phyloP scores from a whole-genome alignment of 2,329 filamentous ascomycete genomes.

The Pseudogymnoascus destructans region DNA sequence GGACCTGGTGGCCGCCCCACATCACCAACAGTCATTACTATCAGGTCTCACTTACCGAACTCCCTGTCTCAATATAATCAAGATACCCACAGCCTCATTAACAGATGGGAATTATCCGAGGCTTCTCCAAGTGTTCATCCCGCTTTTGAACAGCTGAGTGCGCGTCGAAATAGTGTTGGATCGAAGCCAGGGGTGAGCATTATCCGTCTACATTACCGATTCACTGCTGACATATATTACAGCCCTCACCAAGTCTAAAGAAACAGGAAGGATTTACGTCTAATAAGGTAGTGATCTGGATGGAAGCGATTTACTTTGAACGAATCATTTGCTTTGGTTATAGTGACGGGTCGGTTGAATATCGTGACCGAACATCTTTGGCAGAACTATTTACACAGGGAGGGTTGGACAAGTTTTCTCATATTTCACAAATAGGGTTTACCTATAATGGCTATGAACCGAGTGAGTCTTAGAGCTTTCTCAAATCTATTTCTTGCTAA shows the following conservation, averaged over 20 bases:
- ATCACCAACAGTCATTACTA: conserved; percentile 54
- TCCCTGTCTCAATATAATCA: conserved; percentile 45
- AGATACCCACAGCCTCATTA: conserved; percentile 59
- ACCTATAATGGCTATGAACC: conserved; percentile 52
- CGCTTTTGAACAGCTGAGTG: conserved; percentile 64
- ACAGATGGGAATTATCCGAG: conserved; percentile 67
- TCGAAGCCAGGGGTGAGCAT: conserved; percentile 20
- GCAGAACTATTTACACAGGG: conserved; percentile 50
- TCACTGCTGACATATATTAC: conserved; percentile 13
- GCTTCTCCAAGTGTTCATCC: conserved; percentile 54
- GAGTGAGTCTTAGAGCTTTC: conserved; percentile 34
- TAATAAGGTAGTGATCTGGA: conserved; percentile 56
- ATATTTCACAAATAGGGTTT: conserved; percentile 67
- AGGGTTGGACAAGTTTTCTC: conserved; percentile 52
- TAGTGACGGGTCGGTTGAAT: conserved; percentile 69
- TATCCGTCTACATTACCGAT: conserved; percentile 8
- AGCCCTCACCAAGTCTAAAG: conserved; percentile 39
- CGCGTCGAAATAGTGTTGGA: conserved; percentile 42
- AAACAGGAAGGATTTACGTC: conserved; percentile 55
- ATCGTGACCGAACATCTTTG: conserved; percentile 65
- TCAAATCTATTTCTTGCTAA: conserved; percentile 9
- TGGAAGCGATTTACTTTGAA: conserved; percentile 57
- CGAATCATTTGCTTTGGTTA: conserved; percentile 60
- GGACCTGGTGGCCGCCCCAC: conserved; percentile 25
- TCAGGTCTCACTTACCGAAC: conserved; percentile 50